Conservation (phyloP, 139 green algal genomes). For the Haematococcus lacustris region DNA sequence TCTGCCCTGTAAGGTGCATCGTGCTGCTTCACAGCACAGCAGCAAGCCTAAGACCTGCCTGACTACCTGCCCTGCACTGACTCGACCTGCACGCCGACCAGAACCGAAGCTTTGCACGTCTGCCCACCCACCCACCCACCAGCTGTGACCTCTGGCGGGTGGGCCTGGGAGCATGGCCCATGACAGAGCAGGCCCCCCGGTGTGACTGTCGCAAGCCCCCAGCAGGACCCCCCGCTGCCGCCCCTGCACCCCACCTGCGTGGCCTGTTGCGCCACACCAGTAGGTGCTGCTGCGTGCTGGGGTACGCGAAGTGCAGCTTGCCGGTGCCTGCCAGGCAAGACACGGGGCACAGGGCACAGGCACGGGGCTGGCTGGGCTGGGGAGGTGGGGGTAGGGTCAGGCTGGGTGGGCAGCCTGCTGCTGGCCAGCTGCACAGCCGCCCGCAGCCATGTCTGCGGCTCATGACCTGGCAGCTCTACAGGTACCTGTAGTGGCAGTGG, state of each 20-base stretch:
- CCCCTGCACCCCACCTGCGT: constrained; percentile 41
- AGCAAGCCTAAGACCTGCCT: too few relatives aligned
- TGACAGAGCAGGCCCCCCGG: neutral
- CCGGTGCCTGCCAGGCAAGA: constrained; percentile 41
- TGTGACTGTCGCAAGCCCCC: neutral
- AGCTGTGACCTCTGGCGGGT: neutral
- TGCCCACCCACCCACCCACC: neutral
- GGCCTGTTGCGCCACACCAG: constrained; percentile 89
- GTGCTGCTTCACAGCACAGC: too few relatives aligned
- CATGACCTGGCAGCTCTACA: neutral
- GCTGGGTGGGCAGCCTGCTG: too few relatives aligned
- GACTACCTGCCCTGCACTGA: neutral
- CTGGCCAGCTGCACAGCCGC: neutral
- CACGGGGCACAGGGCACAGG: constrained; percentile 1
- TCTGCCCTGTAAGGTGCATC: neutral
- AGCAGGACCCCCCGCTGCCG: too few relatives aligned
- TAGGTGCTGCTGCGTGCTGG: constrained; percentile 93
- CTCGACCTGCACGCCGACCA: neutral
- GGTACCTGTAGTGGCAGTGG: neutral
- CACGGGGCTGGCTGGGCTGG: too few relatives aligned
- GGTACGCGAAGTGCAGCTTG: constrained; percentile 80
- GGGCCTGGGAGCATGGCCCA: neutral
- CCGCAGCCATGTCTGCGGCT: neutral
- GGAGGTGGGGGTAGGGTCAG: too few relatives aligned
- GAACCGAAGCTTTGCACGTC: neutral